These are phyloP conservation scores for Cutaneotrichosporon cutaneum DNA, from an alignment of 1,284 basidiomycete species.

Conservation along the genomic window DNA sequence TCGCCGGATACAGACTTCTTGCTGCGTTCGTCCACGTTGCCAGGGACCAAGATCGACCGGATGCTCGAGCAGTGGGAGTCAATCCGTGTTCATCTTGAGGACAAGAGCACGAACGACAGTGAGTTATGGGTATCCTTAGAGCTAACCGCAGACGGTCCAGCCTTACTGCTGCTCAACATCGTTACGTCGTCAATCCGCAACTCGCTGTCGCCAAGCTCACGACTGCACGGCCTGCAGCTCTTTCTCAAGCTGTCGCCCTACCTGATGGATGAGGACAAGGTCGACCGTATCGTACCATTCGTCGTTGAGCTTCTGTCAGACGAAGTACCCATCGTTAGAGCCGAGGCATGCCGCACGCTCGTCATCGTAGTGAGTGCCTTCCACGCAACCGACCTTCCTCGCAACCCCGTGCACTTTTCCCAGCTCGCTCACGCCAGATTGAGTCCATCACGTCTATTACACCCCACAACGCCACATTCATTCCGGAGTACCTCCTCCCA, in stretches of 20 bases:
- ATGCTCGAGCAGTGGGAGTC: slow-evolving; percentile 50
- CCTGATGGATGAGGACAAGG: slow-evolving; percentile 89
- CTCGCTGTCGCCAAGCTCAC: slow-evolving; percentile 80
- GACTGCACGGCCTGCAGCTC: slow-evolving; percentile 79
- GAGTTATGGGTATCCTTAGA: slow-evolving; percentile 13
- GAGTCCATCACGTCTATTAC: slow-evolving; percentile 84
- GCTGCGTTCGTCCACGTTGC: slow-evolving; percentile 26
- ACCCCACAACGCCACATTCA: slow-evolving; percentile 77
- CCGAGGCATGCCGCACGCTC: slow-evolving; percentile 73
- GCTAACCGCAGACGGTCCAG: slow-evolving; percentile 65
- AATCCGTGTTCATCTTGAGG: slow-evolving; percentile 41
- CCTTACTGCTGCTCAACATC: slow-evolving; percentile 75
- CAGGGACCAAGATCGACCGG: slow-evolving; percentile 44
- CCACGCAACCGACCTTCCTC: neutral
- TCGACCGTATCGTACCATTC: slow-evolving; percentile 91
- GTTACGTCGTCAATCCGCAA: slow-evolving; percentile 89
- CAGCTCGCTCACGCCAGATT: slow-evolving; percentile 57
- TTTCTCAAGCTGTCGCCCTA: slow-evolving; percentile 78
- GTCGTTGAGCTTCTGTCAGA: slow-evolving; percentile 85
- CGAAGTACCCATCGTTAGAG: slow-evolving; percentile 74
- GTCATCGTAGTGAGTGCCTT: slow-evolving; percentile 67
- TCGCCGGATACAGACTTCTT: slow-evolving; percentile 27
- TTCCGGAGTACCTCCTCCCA: slow-evolving; percentile 93
- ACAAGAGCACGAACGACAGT: slow-evolving; percentile 34
- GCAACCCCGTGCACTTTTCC: neutral